Evolutionary conservation across 306 rosid genomes (phyloP), one percentile per base, ranked within the genome.

Genomic region (Echinosophora koreensis): DNA sequence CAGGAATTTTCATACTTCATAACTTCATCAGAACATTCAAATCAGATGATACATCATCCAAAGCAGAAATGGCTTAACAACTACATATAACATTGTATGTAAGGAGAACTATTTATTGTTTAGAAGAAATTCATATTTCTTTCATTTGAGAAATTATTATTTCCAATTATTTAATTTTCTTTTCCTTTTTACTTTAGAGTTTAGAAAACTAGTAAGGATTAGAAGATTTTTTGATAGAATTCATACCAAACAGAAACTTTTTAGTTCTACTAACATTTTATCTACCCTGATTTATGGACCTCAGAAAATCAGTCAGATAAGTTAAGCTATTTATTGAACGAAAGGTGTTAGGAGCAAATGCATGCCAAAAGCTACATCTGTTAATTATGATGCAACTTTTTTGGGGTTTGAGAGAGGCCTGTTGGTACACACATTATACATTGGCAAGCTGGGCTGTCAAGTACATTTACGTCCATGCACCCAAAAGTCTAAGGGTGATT

Each of bases 1-100:
- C 17, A 62, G 17, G 60, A 68, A 67, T 61, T 60, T 30, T 30
- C 32, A 30, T 30, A 30, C 32, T 65, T 34, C 35, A 51, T 52
- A 47, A 38, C 22, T 78, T 14, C 62, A 44, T 70, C 18, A 12
- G 14, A 63, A 78, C 37, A 61, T 5, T 69, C 76, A 59, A 59
- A 11, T 66, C 46, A 16, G 46, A 17, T 51, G 72, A 41, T 14
- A 52, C 27, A 77, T 73, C 50, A 73, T 77, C 8, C 75, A 77
- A 82, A 12, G 46, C 30, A 71, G 79, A 77, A 30, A 59, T 30
- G 44, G 46, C 11, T 69, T 61, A 38, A 38, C 8, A 65, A 44
- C 22, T 42, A 16, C 57, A 56, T 18, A 58, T 37, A 74, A 51
- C 11, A n/a, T 14, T 42, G 27, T 70, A 59, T 38, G 6, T 0